Evolutionary conservation across 495 filamentous ascomycete species (phyloP).

Genomic region (Platismatia glauca): DNA sequence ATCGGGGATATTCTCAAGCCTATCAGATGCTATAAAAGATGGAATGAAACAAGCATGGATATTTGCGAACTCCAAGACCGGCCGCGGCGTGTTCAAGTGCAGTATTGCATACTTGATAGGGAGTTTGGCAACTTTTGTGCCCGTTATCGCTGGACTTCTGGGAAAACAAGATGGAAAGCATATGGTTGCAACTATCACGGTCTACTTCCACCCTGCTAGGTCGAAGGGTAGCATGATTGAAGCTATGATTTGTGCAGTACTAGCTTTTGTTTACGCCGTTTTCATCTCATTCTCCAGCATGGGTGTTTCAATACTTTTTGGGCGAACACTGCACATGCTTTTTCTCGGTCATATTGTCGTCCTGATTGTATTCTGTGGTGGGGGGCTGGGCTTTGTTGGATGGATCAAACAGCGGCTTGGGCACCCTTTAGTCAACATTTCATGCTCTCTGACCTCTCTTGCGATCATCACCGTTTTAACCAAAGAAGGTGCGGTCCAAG

Average conservation of each 20-base stretch:
- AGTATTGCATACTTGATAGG: conserved; percentile 85
- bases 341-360: conserved; percentile 72
- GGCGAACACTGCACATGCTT: conserved; percentile 51
- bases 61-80: conserved; percentile 47
- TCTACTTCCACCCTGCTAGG: conserved; percentile 95
- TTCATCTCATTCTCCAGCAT: conserved; percentile 79
- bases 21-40: background rate
- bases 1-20: conserved; percentile 12
- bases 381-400: conserved; percentile 79
- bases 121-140: conserved; percentile 78
- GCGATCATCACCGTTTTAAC: conserved; percentile 88
- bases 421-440: conserved; percentile 82
- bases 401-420: conserved; percentile 86
- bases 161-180: conserved; percentile 93
- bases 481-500: conserved; percentile 82
- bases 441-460: conserved; percentile 81
- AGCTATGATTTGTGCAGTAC: conserved; percentile 70
- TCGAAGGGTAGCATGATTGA: conserved; percentile 86
- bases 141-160: conserved; percentile 58
- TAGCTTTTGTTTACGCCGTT: conserved; percentile 76
- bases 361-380: conserved; percentile 78
- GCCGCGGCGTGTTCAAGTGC: conserved; percentile 80
- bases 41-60: conserved; percentile 24
- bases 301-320: conserved; percentile 71
- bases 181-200: conserved; percentile 83